Conservation (phyloP, 768 basidiomycete species). For the Russula sp. region DNA sequence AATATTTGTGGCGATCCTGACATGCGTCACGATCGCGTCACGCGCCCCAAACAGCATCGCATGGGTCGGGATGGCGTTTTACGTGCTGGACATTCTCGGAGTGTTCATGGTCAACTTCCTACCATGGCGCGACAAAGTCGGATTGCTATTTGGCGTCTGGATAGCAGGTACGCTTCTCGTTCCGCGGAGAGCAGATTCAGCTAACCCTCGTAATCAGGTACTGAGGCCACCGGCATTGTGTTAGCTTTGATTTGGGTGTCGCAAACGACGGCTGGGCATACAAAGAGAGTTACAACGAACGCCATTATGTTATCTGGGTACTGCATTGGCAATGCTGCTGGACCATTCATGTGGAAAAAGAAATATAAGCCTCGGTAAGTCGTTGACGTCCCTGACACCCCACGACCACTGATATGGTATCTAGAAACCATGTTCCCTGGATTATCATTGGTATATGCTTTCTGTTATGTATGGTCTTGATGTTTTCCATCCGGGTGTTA, state of each 20-base stretch:
- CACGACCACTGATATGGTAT: neutral
- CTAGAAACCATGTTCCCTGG: slow-evolving; percentile 74
- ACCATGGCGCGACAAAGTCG: slow-evolving; percentile 63
- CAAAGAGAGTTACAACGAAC: slow-evolving; percentile 66
- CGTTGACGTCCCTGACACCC: neutral
- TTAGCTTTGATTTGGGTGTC: slow-evolving; percentile 63
- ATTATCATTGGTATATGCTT: slow-evolving; percentile 69
- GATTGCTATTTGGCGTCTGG: slow-evolving; percentile 59
- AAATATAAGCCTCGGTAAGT: slow-evolving; percentile 61
- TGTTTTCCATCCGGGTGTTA: slow-evolving; percentile 50
- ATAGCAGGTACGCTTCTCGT: slow-evolving; percentile 43
- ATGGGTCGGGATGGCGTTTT: slow-evolving; percentile 57
- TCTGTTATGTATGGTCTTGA: slow-evolving; percentile 46
- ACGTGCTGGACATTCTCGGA: slow-evolving; percentile 63
- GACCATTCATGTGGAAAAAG: slow-evolving; percentile 74
- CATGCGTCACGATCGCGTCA: slow-evolving; percentile 57
- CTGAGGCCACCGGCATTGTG: slow-evolving; percentile 58
- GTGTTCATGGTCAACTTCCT: slow-evolving; percentile 59
- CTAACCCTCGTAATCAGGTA: slow-evolving; percentile 35
- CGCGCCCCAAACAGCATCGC: slow-evolving; percentile 56
- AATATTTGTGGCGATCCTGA: slow-evolving; percentile 66
- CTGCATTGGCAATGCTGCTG: slow-evolving; percentile 60
- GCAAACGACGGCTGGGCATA: slow-evolving; percentile 65
- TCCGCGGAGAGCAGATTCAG: neutral
- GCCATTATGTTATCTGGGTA: slow-evolving; percentile 74